Conservation (phyloP, 176 grass and related monocot genomes). For the Triticum turgidum region DNA sequence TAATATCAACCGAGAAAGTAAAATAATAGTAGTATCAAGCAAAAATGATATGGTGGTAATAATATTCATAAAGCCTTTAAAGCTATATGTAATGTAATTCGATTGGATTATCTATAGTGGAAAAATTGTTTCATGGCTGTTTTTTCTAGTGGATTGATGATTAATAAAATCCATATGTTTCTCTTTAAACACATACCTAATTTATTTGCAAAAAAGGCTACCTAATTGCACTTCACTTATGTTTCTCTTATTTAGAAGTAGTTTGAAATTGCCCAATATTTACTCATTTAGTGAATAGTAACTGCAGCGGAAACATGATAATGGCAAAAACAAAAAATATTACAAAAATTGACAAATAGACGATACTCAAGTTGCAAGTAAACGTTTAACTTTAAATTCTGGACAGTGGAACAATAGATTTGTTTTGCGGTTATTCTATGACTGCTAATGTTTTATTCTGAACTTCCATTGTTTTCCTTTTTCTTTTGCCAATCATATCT, state of each 20-base stretch:
- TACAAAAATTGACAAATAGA: conserved; percentile 9
- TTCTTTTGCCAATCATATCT: not conserved
- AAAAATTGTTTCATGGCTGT: not conserved
- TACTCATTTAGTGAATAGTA: not conserved
- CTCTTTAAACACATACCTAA: not conserved
- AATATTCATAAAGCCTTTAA: not conserved
- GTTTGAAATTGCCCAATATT: conserved; percentile 1
- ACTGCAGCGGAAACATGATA: not conserved
- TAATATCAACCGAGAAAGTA: not conserved
- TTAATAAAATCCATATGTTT: conserved; percentile 7
- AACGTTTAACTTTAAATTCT: not conserved
- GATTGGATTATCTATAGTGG: not conserved
- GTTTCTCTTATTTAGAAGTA: not conserved
- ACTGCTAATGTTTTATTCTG: conserved; percentile 2
- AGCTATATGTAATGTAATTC: not conserved
- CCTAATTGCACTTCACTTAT: not conserved
- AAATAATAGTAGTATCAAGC: not conserved
- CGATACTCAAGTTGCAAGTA: not conserved
- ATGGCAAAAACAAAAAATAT: not conserved
- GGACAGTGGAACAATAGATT: not conserved
- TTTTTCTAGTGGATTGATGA: not conserved
- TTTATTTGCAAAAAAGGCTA: not conserved
- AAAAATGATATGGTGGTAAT: not conserved
- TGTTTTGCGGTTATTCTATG: conserved; percentile 3
- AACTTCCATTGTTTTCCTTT: conserved; percentile 14